A percentile compares a stretch with the other conserved stretches of the same genome.
Evolutionary conservation across 305 asterid genomes (phyloP).

Genomic region (Fraxinus angustifolia): DNA sequence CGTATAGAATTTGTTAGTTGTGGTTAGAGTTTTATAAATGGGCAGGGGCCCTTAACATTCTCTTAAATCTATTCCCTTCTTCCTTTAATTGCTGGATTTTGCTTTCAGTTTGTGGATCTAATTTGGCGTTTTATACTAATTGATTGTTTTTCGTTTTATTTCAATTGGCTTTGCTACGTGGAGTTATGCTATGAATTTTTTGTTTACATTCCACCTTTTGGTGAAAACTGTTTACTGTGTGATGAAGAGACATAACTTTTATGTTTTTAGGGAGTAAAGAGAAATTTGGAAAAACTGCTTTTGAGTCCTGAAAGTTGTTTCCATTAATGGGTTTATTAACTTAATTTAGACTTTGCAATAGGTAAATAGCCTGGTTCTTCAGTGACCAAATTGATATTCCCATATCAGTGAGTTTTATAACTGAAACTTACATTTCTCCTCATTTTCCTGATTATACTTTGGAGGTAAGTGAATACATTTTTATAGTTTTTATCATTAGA

Average conservation of each 20-base stretch:
- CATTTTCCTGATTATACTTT: neutral
- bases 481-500: neutral
- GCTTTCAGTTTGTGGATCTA: neutral
- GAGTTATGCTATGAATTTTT: neutral
- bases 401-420: neutral
- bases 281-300: neutral
- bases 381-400: neutral
- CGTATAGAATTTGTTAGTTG: neutral
- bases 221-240: neutral
- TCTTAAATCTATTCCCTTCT: neutral
- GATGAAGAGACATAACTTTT: neutral
- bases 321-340: neutral
- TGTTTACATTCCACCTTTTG: neutral
- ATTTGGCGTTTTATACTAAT: neutral
- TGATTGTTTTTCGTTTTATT: neutral
- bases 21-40: neutral
- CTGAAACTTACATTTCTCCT: neutral
- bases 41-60: neutral
- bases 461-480: neutral
- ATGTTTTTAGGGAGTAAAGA: neutral
- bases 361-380: neutral
- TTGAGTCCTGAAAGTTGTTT: neutral
- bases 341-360: neutral
- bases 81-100: neutral
- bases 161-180: neutral